Evolutionary conservation across 169 alveolate species (phyloP).

Genomic region (Plasmodium blacklocki): DNA sequence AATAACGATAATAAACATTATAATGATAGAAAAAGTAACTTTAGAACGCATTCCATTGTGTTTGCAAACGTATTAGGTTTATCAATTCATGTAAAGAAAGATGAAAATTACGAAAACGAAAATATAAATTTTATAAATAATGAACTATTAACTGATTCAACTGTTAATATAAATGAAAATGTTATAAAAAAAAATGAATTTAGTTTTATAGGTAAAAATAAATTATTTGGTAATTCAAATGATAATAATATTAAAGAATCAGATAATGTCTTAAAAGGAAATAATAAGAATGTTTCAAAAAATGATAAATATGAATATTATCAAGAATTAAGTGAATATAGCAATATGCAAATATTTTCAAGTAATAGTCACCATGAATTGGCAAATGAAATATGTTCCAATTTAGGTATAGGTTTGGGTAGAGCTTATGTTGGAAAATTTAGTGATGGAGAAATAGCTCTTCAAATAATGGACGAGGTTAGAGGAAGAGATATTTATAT

Average conservation of each 20-base stretch:
- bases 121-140: conserved; percentile 13
- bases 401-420: conserved; percentile 86
- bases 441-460: conserved; percentile 92
- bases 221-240: conserved; percentile 12
- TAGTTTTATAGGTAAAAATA: conserved; percentile 40
- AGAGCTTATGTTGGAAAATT: conserved; percentile 83
- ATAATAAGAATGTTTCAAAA: conserved; percentile 18
- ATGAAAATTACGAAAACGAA: conserved; percentile 49
- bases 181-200: conserved; percentile 42
- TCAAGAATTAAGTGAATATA: conserved; percentile 76
- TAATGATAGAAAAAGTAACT: conserved; percentile 29
- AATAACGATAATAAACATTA: conserved; percentile 13
- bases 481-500: conserved; percentile 91
- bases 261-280: conserved; percentile 8
- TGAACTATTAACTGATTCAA: not conserved
- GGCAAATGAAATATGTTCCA: conserved; percentile 82
- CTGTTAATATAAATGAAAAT: conserved; percentile 1
- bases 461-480: conserved; percentile 89
- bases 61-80: conserved; percentile 55
- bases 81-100: conserved; percentile 26
- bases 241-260: conserved; percentile 9
- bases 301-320: conserved; percentile 74
- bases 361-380: conserved; percentile 82
- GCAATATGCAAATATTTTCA: conserved; percentile 77
- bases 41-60: conserved; percentile 19